A percentile compares a stretch with the other conserved stretches of the same genome.
Conservation (phyloP, 805 yeast genomes). For the Candida silvicultrix region DNA sequence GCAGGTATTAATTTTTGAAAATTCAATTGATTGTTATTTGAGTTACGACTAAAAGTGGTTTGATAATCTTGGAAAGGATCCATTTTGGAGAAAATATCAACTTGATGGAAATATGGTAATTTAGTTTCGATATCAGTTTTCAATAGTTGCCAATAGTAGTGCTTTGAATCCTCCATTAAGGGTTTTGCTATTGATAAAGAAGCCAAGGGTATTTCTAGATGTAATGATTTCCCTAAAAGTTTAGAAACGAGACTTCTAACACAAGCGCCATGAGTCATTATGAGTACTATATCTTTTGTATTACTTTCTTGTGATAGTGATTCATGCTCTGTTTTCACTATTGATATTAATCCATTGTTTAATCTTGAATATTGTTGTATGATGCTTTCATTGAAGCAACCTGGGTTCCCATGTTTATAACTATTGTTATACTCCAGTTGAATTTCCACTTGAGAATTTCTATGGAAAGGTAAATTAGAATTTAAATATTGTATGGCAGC, state of each 20-base stretch:
- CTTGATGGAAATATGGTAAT: conserved; percentile 5
- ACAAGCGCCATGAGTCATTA: conserved; percentile 39
- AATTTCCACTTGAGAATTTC: conserved; percentile 18
- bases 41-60: conserved; percentile 13
- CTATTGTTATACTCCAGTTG: conserved; percentile 28
- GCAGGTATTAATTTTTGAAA: conserved; percentile 14
- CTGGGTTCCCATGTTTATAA: conserved; percentile 32
- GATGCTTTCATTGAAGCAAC: conserved; percentile 36
- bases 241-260: conserved; percentile 33
- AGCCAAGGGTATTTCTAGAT: conserved; percentile 34
- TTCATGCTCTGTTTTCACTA: conserved; percentile 26
- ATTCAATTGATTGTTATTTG: conserved; percentile 10
- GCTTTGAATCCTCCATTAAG: conserved; percentile 1
- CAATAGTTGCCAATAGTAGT: conserved; percentile 15
- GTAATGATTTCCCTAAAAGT: conserved; percentile 29
- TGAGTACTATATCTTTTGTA: conserved; percentile 26
- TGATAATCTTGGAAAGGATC: conserved; percentile 21
- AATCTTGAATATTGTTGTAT: conserved; percentile 30
- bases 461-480: conserved; percentile 15
- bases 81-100: conserved; percentile 12
- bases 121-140: conserved; percentile 21
- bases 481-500: conserved; percentile 33
- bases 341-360: conserved; percentile 26
- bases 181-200: conserved; percentile 22
- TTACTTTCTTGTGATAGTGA: conserved; percentile 18